phyloP scores from a whole-genome alignment of 495 filamentous ascomycete species.

The Aspergillus sclerotioniger region DNA sequence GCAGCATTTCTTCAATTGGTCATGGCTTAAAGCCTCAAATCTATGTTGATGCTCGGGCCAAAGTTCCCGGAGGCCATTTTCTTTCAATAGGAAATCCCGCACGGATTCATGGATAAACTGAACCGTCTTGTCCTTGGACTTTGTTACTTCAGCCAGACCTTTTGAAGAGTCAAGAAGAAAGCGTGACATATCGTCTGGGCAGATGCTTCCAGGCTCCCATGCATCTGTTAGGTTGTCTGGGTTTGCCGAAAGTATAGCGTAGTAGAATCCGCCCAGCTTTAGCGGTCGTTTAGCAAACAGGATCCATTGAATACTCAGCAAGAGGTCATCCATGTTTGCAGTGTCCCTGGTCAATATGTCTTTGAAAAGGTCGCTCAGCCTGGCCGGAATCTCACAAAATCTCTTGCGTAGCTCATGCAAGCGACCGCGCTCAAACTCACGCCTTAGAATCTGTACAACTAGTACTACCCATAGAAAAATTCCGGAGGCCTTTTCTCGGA shows the following conservation, averaged over 20 bases:
- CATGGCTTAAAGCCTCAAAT: conserved; percentile 29
- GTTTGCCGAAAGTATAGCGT: conserved; percentile 26
- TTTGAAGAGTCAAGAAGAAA: conserved; percentile 39
- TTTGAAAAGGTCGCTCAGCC: conserved; percentile 35
- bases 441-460: conserved; percentile 45
- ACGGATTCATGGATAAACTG: conserved; percentile 54
- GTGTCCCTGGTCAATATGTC: conserved; percentile 35
- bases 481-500: conserved; percentile 37
- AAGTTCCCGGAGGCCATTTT: conserved; percentile 32
- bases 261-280: conserved; percentile 28
- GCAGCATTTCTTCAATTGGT: conserved; percentile 36
- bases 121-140: conserved; percentile 20
- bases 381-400: conserved; percentile 33
- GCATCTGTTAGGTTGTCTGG: background rate
- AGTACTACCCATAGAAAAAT: conserved; percentile 50
- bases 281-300: conserved; percentile 34
- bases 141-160: conserved; percentile 40
- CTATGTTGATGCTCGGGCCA: conserved; percentile 25
- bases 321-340: conserved; percentile 19
- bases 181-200: conserved; percentile 16
- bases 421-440: conserved; percentile 27
- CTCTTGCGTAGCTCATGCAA: conserved; percentile 18
- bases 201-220: background rate
- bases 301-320: conserved; percentile 38
- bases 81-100: conserved; percentile 38